A percentile compares a stretch with the other conserved stretches of the same genome.
Evolutionary conservation across 2,329 filamentous ascomycete genomes (phyloP).

Genomic region (Conoideocrella luteorostrata): DNA sequence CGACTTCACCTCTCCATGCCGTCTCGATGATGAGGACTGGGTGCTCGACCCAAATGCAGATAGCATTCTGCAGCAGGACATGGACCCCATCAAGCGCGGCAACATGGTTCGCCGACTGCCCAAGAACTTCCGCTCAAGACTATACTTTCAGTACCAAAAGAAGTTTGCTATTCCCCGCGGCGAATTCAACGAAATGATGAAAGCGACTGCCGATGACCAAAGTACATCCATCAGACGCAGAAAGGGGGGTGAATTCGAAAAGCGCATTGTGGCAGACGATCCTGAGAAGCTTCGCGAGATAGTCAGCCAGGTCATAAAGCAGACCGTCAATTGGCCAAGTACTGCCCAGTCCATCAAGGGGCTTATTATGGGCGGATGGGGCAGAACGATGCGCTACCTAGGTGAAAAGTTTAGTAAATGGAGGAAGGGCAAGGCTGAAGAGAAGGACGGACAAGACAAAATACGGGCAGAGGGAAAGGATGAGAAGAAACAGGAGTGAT

Average conservation of each 20-base stretch:
- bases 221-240: constrained; percentile 62
- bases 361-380: constrained; percentile 67
- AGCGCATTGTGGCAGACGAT: constrained; percentile 68
- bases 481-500: constrained; percentile 1
- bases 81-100: constrained; percentile 82
- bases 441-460: constrained; percentile 17
- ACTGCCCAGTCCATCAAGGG: constrained; percentile 84
- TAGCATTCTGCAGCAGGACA: constrained; percentile 72
- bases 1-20: constrained; percentile 55
- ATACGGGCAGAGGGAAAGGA: background rate
- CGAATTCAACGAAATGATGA: constrained; percentile 81
- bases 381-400: constrained; percentile 67
- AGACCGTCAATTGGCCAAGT: constrained; percentile 89
- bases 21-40: constrained; percentile 33
- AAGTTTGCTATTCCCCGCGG: constrained; percentile 79
- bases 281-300: constrained; percentile 60
- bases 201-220: constrained; percentile 61
- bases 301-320: constrained; percentile 70
- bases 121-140: constrained; percentile 74
- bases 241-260: constrained; percentile 80
- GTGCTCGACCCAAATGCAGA: constrained; percentile 46
- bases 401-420: constrained; percentile 73
- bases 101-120: constrained; percentile 96
- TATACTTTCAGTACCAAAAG: constrained; percentile 93
- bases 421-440: constrained; percentile 33